Conservation (phyloP, 1,139 yeast species). For the Barnettozyma hawaiiensis region DNA sequence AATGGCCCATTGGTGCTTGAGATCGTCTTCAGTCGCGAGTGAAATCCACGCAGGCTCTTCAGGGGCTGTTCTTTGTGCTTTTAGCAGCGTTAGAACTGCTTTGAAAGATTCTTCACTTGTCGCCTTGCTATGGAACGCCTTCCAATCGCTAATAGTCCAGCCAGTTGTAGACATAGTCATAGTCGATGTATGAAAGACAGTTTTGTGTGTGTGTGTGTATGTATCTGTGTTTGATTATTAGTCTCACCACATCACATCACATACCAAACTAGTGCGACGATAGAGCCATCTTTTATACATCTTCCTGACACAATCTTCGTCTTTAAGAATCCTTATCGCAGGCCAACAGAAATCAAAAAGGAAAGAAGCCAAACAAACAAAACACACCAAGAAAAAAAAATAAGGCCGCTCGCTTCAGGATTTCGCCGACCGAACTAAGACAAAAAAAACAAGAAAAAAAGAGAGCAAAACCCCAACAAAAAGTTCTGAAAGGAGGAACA, state of each 20-base stretch:
- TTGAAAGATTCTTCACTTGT: constrained; percentile 58
- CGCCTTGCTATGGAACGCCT: constrained; percentile 55
- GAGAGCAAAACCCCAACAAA: too few species aligned
- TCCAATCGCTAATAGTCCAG: constrained; percentile 72
- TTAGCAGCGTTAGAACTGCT: constrained; percentile 42
- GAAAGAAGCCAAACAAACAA: background rate
- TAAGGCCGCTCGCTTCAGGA: background rate
- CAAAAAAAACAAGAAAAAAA: too few species aligned
- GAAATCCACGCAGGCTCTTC: constrained; percentile 90
- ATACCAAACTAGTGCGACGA: background rate
- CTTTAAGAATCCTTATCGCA: background rate
- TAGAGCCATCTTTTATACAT: background rate
- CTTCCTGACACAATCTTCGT: background rate
- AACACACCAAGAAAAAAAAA: too few species aligned
- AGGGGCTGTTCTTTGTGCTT: constrained; percentile 41
- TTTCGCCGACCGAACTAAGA: too few species aligned
- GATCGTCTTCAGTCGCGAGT: constrained; percentile 51
- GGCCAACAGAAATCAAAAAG: background rate
- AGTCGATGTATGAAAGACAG: background rate
- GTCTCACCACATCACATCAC: background rate
- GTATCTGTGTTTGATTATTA: background rate
- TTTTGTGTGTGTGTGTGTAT: background rate
- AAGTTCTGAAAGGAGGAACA: too few species aligned
- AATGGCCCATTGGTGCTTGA: constrained; percentile 73
- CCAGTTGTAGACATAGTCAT: constrained; percentile 30